These are phyloP conservation scores for Leccinum longicurvipes DNA, from an alignment of 768 basidiomycete genomes.

Conservation along the genomic window DNA sequence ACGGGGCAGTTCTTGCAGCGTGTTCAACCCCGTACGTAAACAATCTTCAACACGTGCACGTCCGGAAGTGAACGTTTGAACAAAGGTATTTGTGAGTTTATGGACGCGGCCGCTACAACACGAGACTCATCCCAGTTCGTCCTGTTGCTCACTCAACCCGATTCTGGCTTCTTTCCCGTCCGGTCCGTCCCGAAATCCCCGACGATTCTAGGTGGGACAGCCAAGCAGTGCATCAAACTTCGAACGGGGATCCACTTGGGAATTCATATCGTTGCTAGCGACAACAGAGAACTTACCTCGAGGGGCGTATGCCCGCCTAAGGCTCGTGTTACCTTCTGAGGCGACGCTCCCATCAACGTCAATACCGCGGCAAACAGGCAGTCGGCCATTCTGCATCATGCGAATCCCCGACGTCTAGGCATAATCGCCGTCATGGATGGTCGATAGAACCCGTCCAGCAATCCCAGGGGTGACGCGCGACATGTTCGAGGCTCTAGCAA, in stretches of 20 bases:
- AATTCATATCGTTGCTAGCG: conserved; percentile 21
- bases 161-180: conserved; percentile 7
- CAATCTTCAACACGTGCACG: conserved; percentile 22
- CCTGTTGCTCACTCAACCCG: conserved; percentile 3
- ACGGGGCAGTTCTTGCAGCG: conserved; percentile 20
- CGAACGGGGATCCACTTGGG: conserved; percentile 24
- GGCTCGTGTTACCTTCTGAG: conserved; percentile 3
- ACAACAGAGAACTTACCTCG: conserved; percentile 23
- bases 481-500: conserved; percentile 8
- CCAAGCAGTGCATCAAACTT: conserved; percentile 5
- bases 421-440: conserved; percentile 21
- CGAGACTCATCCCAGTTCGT: conserved; percentile 17
- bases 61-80: conserved; percentile 19
- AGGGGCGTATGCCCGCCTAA: conserved; percentile 4
- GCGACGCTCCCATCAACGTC: conserved; percentile 4
- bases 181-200: conserved; percentile 12
- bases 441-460: conserved; percentile 2
- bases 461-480: conserved; percentile 8
- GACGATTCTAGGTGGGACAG: background rate
- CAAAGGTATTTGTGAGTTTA: conserved; percentile 10
- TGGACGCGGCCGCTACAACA: conserved; percentile 12
- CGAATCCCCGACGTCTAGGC: conserved; percentile 24
- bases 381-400: conserved; percentile 9
- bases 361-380: conserved; percentile 14
- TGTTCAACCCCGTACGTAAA: conserved; percentile 28